Evolutionary conservation across 2,329 filamentous ascomycete species (phyloP), one percentile per base, ranked within the genome.

Genomic region (Delphinella strobiligena): DNA sequence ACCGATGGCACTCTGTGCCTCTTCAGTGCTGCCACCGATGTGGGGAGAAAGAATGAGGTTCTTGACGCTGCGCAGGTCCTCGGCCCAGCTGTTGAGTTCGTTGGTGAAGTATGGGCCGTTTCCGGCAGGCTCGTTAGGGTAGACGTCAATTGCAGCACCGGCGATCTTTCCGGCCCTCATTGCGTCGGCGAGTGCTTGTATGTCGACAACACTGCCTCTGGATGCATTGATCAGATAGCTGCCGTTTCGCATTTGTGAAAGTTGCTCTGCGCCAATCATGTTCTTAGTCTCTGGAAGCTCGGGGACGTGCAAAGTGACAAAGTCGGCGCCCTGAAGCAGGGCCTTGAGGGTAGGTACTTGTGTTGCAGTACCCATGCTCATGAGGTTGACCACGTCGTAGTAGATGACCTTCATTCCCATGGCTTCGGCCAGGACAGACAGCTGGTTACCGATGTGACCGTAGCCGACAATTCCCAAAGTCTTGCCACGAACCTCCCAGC

Each of bases 391-490:
- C 5, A 94, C 79, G 61, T 98, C 91, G 62, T 93, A 96, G 71
- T 95, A 98, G 53, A 96, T 88, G 54, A 98, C 91, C 12, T 74
- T 79, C 89, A 98, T 95, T 36, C 91, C 91, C 87, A 98, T 94
- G 17, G 89, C 79, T 63, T 98, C 91, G 19, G 91, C 88, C 47
- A 98, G 69, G 31, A 98, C 91, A 1, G 88, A 96, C 47, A 98
- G 68, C 63, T 98, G 91, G 37, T 86, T 88, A 46, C 91, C 91
- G 58, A 98, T 96, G 59, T 98, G 91, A 46, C 91, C 91, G 56
- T 98, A 98, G 19, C 91, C 91, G 49, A 98, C 78, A 54, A 98
- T 96, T 46, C 84, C 91, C 38, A 98, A 72, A 32, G 89, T 96
- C 72, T 98, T 98, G 60, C 91, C 91, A 53, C 91, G 80, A 53